Evolutionary conservation across 2,329 filamentous ascomycete genomes (phyloP).

Genomic region (Plectosphaerella cucumerina): DNA sequence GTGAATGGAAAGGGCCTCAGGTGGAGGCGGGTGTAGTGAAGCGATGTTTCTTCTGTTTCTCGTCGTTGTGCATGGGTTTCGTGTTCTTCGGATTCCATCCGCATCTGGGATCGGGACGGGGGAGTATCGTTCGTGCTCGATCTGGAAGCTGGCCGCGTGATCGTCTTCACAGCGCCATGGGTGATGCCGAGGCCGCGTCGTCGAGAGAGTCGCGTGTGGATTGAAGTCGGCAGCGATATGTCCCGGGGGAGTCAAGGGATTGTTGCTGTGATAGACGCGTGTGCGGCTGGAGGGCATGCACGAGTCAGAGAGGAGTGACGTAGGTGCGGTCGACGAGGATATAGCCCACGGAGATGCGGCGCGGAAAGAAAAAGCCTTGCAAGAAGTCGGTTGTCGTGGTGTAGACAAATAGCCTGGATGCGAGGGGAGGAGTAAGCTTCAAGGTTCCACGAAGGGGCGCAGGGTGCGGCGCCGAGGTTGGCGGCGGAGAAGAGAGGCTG

Average conservation of each 20-base stretch:
- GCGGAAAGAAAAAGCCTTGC: no score
- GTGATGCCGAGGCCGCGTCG: no score
- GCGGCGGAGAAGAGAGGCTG: not conserved
- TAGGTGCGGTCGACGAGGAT: no score
- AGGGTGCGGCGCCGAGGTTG: not conserved
- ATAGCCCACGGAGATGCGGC: no score
- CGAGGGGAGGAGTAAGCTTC: not conserved
- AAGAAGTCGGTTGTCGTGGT: not conserved
- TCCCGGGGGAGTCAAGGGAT: no score
- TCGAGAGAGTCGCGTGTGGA: no score
- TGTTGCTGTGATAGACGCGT: no score
- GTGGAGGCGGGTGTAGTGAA: conserved; percentile 23
- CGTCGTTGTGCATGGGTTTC: conserved; percentile 35
- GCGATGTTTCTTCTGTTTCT: conserved; percentile 24
- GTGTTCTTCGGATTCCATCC: conserved; percentile 10
- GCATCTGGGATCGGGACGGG: conserved; percentile 8
- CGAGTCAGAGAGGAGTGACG: no score
- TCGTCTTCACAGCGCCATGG: no score
- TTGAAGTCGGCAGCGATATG: no score
- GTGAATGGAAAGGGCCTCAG: not conserved
- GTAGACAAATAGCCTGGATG: not conserved
- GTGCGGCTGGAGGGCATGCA: no score
- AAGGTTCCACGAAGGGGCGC: not conserved
- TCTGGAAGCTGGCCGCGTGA: no score
- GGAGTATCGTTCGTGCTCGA: not conserved